Conservation (phyloP, 306 rosid species). For the Rosa lucieae region DNA sequence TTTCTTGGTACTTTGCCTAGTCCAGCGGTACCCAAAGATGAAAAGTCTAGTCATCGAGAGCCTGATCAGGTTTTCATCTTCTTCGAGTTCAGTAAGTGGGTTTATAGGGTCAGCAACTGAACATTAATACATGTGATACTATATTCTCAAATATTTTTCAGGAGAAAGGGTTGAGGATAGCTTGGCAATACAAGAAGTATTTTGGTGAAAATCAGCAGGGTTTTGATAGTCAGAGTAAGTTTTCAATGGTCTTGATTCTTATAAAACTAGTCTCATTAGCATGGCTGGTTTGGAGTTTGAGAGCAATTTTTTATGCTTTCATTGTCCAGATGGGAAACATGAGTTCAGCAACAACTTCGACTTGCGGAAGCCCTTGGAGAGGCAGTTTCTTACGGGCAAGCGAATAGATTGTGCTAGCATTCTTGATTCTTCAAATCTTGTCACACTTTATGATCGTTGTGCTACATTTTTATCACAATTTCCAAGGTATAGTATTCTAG, state of each 20-base stretch:
- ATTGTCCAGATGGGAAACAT: conserved; percentile 47
- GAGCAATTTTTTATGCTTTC: not conserved
- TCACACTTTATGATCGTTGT: conserved; percentile 54
- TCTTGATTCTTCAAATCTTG: conserved; percentile 59
- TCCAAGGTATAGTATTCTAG: conserved; percentile 49
- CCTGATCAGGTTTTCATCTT: conserved; percentile 49
- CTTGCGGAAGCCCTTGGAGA: conserved; percentile 74
- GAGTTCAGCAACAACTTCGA: conserved; percentile 84
- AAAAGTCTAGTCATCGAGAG: conserved; percentile 42
- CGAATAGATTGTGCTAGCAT: conserved; percentile 67
- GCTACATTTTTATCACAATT: conserved; percentile 64
- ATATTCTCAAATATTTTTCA: conserved; percentile 24
- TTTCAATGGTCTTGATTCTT: conserved; percentile 8
- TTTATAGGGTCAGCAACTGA: conserved; percentile 13
- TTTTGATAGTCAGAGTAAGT: conserved; percentile 35
- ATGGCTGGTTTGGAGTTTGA: not conserved
- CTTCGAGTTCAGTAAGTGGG: conserved; percentile 3
- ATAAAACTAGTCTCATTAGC: not conserved
- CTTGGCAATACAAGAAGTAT: conserved; percentile 94
- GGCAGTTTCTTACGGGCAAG: conserved; percentile 56
- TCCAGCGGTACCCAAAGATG: conserved; percentile 57
- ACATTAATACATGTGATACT: conserved; percentile 12
- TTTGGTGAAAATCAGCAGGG: conserved; percentile 66
- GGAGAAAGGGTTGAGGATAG: conserved; percentile 87
- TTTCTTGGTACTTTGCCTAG: conserved; percentile 89